Conservation (phyloP, 2,329 filamentous ascomycete species). For the Fusarium mexicanum region DNA sequence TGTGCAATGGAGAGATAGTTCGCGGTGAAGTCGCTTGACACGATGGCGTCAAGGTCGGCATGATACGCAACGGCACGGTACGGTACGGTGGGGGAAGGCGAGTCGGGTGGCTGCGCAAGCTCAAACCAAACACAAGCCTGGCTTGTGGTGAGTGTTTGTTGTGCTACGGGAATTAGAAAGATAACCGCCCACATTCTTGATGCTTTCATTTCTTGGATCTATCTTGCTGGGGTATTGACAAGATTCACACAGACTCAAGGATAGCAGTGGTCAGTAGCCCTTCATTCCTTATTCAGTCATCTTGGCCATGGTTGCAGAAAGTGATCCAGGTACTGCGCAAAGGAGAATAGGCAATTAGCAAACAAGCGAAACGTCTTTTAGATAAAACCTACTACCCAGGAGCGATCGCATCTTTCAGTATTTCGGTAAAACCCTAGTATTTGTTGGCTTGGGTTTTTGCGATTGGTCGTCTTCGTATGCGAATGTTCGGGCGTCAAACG, state of each 20-base stretch:
- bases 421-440: not conserved
- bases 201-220: not conserved
- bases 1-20: not conserved
- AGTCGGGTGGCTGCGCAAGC: slow-evolving; percentile 27
- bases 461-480: not conserved
- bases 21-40: not conserved
- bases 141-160: not conserved
- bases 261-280: not conserved
- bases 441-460: not conserved
- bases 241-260: not conserved
- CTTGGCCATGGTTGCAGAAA: not conserved
- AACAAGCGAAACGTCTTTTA: not conserved
- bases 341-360: not conserved
- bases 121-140: slow-evolving; percentile 7
- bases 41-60: not conserved
- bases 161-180: not conserved
- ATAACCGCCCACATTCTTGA: not conserved
- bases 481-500: not conserved
- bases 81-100: not conserved
- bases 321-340: not conserved
- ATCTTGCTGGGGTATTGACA: not conserved
- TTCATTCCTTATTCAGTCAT: not conserved
- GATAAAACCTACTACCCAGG: not conserved
- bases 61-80: not conserved
- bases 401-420: not conserved